A percentile compares a stretch with the other conserved stretches of the same genome.
Conservation (phyloP, 2,329 filamentous ascomycete species). For the Verticillium tricorpus region DNA sequence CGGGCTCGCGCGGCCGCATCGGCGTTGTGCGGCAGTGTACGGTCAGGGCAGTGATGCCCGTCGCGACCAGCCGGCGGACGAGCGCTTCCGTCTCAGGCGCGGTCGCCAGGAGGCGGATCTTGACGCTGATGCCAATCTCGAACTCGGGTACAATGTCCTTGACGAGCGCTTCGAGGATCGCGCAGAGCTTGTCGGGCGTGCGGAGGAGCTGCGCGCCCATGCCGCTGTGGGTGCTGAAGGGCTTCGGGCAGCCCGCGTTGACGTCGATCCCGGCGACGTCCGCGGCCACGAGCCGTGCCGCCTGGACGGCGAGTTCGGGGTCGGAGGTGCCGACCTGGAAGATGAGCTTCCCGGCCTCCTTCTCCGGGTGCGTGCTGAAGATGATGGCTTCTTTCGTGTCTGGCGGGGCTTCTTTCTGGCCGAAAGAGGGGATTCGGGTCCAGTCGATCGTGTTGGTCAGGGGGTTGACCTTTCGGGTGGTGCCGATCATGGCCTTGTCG, state of each 20-base stretch:
- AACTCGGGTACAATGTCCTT: conserved; percentile 70
- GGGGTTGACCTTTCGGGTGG: conserved; percentile 71
- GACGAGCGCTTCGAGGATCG: conserved; percentile 81
- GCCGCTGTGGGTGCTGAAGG: conserved; percentile 86
- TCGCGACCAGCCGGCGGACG: conserved; percentile 73
- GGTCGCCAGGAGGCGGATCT: conserved; percentile 83
- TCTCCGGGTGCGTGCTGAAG: conserved; percentile 75
- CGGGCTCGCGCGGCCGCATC: conserved; percentile 86
- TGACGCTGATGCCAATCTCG: conserved; percentile 92
- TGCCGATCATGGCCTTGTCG: conserved; percentile 87
- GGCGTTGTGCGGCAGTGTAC: conserved; percentile 94
- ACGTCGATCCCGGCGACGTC: conserved; percentile 95
- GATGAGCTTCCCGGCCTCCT: conserved; percentile 71
- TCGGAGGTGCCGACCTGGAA: conserved; percentile 91
- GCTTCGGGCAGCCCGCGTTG: conserved; percentile 97
- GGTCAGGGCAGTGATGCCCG: conserved; percentile 87
- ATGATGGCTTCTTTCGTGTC: conserved; percentile 65
- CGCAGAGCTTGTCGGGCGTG: conserved; percentile 76
- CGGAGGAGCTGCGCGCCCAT: conserved; percentile 92
- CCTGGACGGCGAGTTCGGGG: conserved; percentile 76
- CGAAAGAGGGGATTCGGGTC: conserved; percentile 69
- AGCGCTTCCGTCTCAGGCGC: conserved; percentile 70
- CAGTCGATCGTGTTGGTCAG: conserved; percentile 80
- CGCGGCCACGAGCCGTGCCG: conserved; percentile 75
- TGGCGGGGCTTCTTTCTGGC: conserved; percentile 50